A percentile compares a stretch with the other conserved stretches of the same genome.
Evolutionary conservation across 2,329 filamentous ascomycete genomes (phyloP).

Genomic region (Verticillium nonalfalfae): DNA sequence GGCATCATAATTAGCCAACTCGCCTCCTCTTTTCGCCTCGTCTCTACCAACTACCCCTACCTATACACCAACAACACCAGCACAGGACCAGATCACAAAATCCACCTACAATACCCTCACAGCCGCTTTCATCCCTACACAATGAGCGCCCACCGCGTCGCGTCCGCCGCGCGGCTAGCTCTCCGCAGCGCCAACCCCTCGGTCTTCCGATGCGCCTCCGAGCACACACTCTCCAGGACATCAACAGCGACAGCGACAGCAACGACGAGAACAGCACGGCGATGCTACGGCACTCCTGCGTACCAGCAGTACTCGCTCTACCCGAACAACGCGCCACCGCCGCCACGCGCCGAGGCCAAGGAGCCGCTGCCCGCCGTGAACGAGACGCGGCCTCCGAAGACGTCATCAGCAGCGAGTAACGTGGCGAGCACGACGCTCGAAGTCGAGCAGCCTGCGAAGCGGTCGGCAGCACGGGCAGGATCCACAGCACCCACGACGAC

Average conservation of each 20-base stretch:
- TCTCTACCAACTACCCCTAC: neutral
- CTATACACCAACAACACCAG: neutral
- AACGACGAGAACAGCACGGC: neutral
- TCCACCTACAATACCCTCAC: neutral
- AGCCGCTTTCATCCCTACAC: neutral
- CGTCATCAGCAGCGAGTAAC: neutral
- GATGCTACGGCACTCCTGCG: conserved; percentile 16
- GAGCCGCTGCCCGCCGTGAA: conserved; percentile 40
- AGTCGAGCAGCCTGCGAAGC: conserved; percentile 4
- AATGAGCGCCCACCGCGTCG: neutral
- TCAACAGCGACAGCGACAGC: neutral
- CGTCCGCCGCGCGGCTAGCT: conserved; percentile 6
- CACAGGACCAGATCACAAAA: neutral
- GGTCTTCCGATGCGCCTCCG: conserved; percentile 8
- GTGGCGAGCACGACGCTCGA: conserved; percentile 1
- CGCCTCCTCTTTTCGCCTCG: neutral
- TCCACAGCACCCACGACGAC: conserved; percentile 8
- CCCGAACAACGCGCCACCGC: conserved; percentile 29
- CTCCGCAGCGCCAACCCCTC: conserved; percentile 7
- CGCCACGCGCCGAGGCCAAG: conserved; percentile 34
- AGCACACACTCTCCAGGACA: neutral
- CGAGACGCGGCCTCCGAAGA: conserved; percentile 42
- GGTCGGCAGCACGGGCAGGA: conserved; percentile 9
- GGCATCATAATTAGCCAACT: neutral
- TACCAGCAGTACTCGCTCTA: conserved; percentile 49